phyloP scores from a whole-genome alignment of 257 asterid genomes.

The Petrea volubilis region DNA sequence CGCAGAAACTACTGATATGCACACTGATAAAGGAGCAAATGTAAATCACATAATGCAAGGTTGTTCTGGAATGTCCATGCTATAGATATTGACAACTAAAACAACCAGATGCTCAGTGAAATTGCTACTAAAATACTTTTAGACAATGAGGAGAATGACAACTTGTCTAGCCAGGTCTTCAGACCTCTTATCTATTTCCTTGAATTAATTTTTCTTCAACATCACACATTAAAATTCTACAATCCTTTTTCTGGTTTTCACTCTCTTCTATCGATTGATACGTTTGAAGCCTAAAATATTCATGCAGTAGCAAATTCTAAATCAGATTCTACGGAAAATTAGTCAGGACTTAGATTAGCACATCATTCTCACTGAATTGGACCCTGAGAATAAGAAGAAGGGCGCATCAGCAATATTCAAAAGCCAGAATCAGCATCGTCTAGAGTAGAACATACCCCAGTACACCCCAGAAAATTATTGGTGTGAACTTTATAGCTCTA shows the following conservation, averaged over 20 bases:
- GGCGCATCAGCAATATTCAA: constrained; percentile 13
- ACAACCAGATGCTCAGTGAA: background rate
- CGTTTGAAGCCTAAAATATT: background rate
- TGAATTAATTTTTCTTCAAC: background rate
- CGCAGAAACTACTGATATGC: background rate
- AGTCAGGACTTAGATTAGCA: background rate
- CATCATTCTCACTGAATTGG: background rate
- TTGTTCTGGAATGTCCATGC: background rate
- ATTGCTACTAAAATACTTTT: background rate
- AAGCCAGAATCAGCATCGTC: background rate
- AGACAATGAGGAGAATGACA: background rate
- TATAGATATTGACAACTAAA: background rate
- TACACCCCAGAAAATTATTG: constrained; percentile 87
- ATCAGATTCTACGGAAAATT: background rate
- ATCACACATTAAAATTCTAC: background rate
- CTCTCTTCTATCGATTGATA: background rate
- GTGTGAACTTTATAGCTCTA: constrained; percentile 82
- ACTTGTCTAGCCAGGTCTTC: background rate
- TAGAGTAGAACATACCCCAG: constrained; percentile 63
- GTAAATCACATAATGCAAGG: background rate
- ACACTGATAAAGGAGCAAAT: background rate
- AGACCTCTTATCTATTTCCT: constrained; percentile 4
- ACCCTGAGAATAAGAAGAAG: background rate
- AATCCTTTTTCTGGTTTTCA: background rate
- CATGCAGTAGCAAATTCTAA: constrained; percentile 3